Percentiles rank a stretch among this genome's conserved stretches.
These are phyloP conservation scores for Allium cepa DNA, from an alignment of 106 monocot species.

Conservation along the genomic window DNA sequence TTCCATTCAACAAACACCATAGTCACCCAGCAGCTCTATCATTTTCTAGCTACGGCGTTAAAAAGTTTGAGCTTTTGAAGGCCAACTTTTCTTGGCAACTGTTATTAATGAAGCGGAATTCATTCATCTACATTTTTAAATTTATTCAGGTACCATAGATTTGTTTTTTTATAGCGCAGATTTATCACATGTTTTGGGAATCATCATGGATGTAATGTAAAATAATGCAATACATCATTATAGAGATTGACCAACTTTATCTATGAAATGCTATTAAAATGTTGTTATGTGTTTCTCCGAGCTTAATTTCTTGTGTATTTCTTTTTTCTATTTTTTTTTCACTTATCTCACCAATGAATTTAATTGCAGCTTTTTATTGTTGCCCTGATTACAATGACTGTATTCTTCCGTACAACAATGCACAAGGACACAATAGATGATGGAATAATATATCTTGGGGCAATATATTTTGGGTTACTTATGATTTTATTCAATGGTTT, in stretches of 20 bases:
- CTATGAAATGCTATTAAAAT: no score
- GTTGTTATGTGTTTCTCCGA: no score
- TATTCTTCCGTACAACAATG: slow-evolving; percentile 94
- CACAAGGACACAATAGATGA: slow-evolving; percentile 77
- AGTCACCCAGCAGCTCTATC: slow-evolving; percentile 86
- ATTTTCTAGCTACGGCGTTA: slow-evolving; percentile 71
- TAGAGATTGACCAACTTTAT: no score
- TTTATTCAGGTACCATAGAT: slow-evolving; percentile 75
- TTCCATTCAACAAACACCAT: slow-evolving; percentile 46
- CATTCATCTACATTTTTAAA: slow-evolving; percentile 94
- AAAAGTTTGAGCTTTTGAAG: slow-evolving; percentile 86
- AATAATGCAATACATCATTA: no score
- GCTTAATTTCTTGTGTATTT: background rate
- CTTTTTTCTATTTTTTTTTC: background rate
- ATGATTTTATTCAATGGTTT: slow-evolving; percentile 99
- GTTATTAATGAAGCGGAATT: slow-evolving; percentile 92
- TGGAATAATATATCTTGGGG: slow-evolving; percentile 86
- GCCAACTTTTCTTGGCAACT: slow-evolving; percentile 85
- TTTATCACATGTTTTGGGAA: background rate
- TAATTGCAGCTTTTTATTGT: slow-evolving; percentile 82
- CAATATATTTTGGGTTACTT: slow-evolving; percentile 78
- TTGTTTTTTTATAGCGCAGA: background rate
- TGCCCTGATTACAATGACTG: slow-evolving; percentile 92
- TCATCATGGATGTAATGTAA: background rate
- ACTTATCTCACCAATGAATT: background rate